phyloP scores from a whole-genome alignment of 768 basidiomycete species.

The Rickenella mellea region DNA sequence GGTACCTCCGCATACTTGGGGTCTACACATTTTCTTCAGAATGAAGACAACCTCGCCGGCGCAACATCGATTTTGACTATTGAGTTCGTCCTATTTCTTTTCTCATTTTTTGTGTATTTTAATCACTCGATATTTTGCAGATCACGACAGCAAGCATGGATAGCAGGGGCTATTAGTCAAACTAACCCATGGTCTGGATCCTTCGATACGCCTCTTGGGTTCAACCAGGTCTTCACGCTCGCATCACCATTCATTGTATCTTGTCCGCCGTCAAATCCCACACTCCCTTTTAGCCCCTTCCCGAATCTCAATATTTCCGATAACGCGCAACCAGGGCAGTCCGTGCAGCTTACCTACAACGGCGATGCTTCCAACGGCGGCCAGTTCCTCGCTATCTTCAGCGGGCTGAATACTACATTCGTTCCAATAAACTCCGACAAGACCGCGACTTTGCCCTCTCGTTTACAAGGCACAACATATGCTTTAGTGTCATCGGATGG shows the following conservation, averaged over 20 bases:
- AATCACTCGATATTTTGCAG: background rate
- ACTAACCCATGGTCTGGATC: slow-evolving; percentile 35
- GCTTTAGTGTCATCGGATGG: slow-evolving; percentile 24
- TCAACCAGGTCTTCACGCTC: slow-evolving; percentile 39
- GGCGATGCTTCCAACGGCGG: slow-evolving; percentile 4
- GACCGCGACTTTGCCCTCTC: slow-evolving; percentile 15
- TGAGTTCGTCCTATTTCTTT: slow-evolving; percentile 22
- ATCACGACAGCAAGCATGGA: slow-evolving; percentile 44
- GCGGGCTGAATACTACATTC: slow-evolving; percentile 23
- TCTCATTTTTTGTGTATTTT: background rate
- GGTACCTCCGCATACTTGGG: slow-evolving; percentile 52
- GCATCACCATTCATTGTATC: slow-evolving; percentile 32
- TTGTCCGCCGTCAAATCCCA: slow-evolving; percentile 40
- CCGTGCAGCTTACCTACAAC: slow-evolving; percentile 20
- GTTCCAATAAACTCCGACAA: slow-evolving; percentile 17
- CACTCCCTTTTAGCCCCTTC: slow-evolving; percentile 40
- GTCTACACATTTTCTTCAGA: slow-evolving; percentile 30
- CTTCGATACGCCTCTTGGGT: slow-evolving; percentile 34
- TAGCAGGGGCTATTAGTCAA: slow-evolving; percentile 30
- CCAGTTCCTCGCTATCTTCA: slow-evolving; percentile 24
- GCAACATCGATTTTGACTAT: slow-evolving; percentile 51
- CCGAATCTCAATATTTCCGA: slow-evolving; percentile 27
- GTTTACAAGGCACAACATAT: slow-evolving; percentile 24
- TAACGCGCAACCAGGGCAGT: slow-evolving; percentile 22
- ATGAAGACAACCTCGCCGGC: slow-evolving; percentile 37